Base-by-base conservation (phyloP, 208 protist species). In the Angomonas ambiguus region DNA sequence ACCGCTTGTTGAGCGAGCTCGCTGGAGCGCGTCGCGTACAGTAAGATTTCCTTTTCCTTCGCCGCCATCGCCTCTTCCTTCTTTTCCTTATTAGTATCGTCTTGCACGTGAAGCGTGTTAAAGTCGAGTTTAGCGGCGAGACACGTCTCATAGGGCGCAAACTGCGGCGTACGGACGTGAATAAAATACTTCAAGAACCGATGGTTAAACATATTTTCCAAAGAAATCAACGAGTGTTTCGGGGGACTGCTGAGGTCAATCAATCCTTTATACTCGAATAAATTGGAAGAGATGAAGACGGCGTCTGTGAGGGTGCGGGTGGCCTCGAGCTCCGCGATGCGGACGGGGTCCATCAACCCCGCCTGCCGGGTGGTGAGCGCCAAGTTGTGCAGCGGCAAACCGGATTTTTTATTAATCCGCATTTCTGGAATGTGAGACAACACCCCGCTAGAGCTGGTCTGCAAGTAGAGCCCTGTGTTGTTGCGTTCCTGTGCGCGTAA, bases 181-280 rank as follows among this genome's bases (percentile, higher is more conserved):
- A 76, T 73, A 61, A 90, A 85, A 71, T 80, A 91, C 45, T 83
- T 83, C 72, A 70, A 51, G 41, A 88, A 77, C 62, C 88, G 88
- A 68, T 94, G 79, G 70, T 94, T 91, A 68, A 94, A 94, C 51
- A 61, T 65, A 67, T 90, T 82, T 62, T 87, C 85, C 28, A 82
- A 77, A 13, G 68, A 78, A 42, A 90, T 80, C 24, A 92, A 72
- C 2, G 82, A 76, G 55, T 79, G 65, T 65, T 76, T 77, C 22
- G 80, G 64, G 53, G n/a, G n/a, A 13, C 70, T 58, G 56, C 57
- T 48, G 3, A 94, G 73, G 69, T 94, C 83, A 30, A 94, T 85
- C 2, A 92, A 75, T 1, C 73, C 74, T 64, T 91, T 87, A 20
- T 72, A 64, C 77, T 94, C 88, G 74, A 90, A 83, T 25, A 91